Conservation (phyloP, 139 green algal species). For the Micractinium sp. region DNA sequence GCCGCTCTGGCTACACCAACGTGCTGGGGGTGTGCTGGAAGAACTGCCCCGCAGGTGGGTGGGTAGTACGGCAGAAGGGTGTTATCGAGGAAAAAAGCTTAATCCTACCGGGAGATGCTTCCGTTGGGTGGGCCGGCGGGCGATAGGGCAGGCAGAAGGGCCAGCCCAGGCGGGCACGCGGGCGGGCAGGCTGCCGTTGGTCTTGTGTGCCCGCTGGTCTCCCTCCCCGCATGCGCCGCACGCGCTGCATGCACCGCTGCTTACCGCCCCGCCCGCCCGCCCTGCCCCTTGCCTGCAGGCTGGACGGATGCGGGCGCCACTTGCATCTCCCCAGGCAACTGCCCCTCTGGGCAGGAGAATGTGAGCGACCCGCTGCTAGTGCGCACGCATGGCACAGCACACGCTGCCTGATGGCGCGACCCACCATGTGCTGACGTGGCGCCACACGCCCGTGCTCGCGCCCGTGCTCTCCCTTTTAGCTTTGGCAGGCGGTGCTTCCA, state of each 20-base stretch:
- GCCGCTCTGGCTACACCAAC: neutral
- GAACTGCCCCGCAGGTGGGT: neutral
- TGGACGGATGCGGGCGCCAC: neutral
- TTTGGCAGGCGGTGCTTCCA: neutral
- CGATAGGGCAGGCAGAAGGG: too few species aligned
- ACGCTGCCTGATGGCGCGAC: neutral
- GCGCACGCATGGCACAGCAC: neutral
- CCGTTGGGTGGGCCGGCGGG: too few species aligned
- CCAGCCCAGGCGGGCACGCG: too few species aligned
- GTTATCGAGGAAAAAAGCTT: too few species aligned
- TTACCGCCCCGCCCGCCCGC: neutral
- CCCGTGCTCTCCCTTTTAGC: too few species aligned
- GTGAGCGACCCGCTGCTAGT: neutral
- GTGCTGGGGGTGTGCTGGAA: constrained; percentile 2
- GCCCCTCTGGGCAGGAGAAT: neutral
- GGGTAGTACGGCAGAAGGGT: too few species aligned
- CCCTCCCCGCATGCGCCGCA: too few species aligned
- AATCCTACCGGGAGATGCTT: too few species aligned
- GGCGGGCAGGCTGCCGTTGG: too few species aligned
- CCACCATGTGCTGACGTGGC: neutral
- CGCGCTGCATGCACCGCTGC: too few species aligned
- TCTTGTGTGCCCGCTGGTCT: too few species aligned
- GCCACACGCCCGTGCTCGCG: neutral
- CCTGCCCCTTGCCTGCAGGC: neutral
- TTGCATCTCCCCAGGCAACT: neutral